These are phyloP conservation scores for Buddleja alternifolia DNA, from an alignment of 257 asterid species.

Conservation along the genomic window DNA sequence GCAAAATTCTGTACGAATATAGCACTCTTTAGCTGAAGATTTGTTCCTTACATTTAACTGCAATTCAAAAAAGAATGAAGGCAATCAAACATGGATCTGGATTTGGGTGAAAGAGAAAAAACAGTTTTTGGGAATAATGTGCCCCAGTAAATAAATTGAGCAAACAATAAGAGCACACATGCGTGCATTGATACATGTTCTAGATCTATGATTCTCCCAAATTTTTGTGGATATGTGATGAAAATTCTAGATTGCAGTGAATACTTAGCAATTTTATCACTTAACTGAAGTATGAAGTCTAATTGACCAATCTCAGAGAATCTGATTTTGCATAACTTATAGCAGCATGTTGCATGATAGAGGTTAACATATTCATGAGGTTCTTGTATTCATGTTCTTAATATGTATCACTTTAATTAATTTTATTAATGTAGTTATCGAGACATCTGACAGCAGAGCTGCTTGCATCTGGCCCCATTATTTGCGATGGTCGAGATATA, in stretches of 20 bases:
- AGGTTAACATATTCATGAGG: background rate
- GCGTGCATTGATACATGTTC: conserved; percentile 2
- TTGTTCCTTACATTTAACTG: conserved; percentile 94
- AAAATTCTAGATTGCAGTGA: background rate
- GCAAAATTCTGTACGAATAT: conserved; percentile 80
- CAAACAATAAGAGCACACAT: background rate
- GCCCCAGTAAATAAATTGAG: background rate
- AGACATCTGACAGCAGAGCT: too few species aligned
- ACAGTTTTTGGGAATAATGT: background rate
- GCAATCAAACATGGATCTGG: conserved; percentile 29
- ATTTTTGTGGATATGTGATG: conserved; percentile 11
- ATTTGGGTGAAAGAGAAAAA: conserved; percentile 13
- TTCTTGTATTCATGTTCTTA: background rate
- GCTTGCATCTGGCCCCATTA: too few species aligned
- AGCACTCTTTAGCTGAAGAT: conserved; percentile 96
- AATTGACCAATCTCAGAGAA: background rate
- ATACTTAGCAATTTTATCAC: background rate
- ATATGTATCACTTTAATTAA: too few species aligned
- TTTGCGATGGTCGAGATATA: too few species aligned
- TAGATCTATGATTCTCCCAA: conserved; percentile 1
- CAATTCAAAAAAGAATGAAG: conserved; percentile 31
- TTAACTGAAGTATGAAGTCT: conserved; percentile 14
- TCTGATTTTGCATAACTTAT: conserved; percentile 1
- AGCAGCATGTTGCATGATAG: conserved; percentile 13
- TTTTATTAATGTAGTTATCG: too few species aligned